A percentile compares a stretch with the other conserved stretches of the same genome.
phyloP scores from a whole-genome alignment of 2,329 filamentous ascomycete genomes.

The Purpureocillium lavendulum region DNA sequence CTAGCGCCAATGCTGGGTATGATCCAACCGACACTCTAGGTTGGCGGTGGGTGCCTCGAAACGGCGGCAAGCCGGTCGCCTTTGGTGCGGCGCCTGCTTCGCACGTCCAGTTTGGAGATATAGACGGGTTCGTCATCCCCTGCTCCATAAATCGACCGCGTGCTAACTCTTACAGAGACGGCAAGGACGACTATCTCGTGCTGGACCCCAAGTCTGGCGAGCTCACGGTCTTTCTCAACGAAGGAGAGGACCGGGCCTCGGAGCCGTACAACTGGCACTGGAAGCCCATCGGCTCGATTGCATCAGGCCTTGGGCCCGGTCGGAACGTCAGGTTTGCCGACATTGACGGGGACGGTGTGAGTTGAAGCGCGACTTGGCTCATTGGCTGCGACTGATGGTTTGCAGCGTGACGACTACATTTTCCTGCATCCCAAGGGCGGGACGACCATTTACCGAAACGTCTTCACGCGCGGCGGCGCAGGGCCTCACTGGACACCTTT shows the following conservation, averaged over 20 bases:
- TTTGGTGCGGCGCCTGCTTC: slow-evolving; percentile 1
- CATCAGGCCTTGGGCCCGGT: slow-evolving; percentile 8
- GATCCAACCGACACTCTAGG: not conserved
- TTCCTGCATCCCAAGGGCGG: not conserved
- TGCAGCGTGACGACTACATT: not conserved
- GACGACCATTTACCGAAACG: not conserved
- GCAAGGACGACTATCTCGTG: not conserved
- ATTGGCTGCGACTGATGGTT: too few species aligned
- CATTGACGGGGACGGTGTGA: slow-evolving; percentile 14
- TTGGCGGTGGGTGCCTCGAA: not conserved
- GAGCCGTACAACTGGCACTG: not conserved
- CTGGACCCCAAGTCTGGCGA: not conserved
- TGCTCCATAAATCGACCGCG: too few species aligned
- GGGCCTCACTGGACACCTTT: not conserved
- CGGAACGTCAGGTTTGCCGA: slow-evolving; percentile 11
- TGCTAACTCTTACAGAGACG: not conserved
- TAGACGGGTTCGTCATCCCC: not conserved
- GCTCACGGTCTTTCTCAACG: not conserved
- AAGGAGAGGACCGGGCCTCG: not conserved
- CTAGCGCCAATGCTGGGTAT: not conserved
- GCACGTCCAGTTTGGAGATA: not conserved
- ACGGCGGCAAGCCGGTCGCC: not conserved
- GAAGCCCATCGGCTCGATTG: slow-evolving; percentile 6
- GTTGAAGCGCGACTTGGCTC: not conserved
- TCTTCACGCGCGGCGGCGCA: not conserved